Percentiles rank a stretch among this genome's conserved stretches.
Conservation (phyloP, 805 yeast species). For the Yueomyces sinensis region DNA sequence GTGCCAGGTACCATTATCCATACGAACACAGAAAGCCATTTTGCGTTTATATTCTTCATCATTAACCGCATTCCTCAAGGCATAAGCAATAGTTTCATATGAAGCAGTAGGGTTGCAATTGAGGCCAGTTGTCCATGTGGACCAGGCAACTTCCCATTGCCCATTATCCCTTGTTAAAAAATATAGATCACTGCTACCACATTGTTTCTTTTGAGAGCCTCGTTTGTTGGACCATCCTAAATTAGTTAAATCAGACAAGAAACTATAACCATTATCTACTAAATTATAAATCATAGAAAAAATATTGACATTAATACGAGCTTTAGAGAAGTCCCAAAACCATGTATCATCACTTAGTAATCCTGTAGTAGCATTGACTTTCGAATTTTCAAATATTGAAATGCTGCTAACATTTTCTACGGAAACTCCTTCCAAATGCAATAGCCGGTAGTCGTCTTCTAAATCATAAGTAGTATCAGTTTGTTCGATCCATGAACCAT, state of each 20-base stretch:
- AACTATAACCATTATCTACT: background rate
- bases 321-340: background rate
- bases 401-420: background rate
- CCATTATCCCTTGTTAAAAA: constrained; percentile 1
- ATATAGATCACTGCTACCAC: constrained; percentile 1
- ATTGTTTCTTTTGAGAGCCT: background rate
- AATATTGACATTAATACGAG: background rate
- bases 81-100: background rate
- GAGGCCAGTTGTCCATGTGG: constrained; percentile 1
- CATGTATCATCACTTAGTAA: no score
- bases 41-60: constrained; percentile 1
- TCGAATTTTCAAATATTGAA: background rate
- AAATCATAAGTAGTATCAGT: background rate
- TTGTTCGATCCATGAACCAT: background rate
- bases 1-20: constrained; percentile 2
- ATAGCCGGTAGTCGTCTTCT: background rate
- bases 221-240: background rate
- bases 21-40: constrained; percentile 2
- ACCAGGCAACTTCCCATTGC: constrained; percentile 3
- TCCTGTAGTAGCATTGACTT: background rate
- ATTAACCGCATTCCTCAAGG: background rate
- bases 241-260: background rate
- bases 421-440: background rate
- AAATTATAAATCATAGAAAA: background rate
- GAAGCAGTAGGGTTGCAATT: constrained; percentile 4